Evolutionary conservation across 2,329 filamentous ascomycete species (phyloP).

Genomic region (Leptographium lundbergii): DNA sequence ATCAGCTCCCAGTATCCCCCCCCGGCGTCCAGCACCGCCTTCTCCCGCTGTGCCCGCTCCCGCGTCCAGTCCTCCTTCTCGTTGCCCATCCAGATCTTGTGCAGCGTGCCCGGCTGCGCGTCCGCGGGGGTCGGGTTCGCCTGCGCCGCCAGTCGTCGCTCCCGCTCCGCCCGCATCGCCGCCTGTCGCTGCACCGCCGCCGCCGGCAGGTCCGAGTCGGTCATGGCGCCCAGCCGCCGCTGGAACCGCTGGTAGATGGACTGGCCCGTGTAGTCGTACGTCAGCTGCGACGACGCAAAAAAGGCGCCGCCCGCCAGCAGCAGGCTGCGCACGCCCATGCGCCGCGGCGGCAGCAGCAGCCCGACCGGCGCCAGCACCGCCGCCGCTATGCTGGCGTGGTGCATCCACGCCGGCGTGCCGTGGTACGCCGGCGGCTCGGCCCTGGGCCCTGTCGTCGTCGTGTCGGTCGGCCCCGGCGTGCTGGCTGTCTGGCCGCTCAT

Average conservation of each 20-base stretch:
- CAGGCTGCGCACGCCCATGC: constrained; percentile 33
- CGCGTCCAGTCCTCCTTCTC: constrained; percentile 37
- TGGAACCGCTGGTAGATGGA: constrained; percentile 36
- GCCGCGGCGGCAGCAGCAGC: constrained; percentile 38
- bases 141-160: constrained; percentile 16
- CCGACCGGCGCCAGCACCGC: constrained; percentile 34
- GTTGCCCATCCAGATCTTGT: constrained; percentile 45
- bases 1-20: constrained; percentile 45
- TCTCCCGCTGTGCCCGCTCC: constrained; percentile 24
- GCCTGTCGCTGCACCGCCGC: constrained; percentile 33
- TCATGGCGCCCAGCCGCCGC: constrained; percentile 22
- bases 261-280: constrained; percentile 42
- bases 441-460: neutral
- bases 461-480: neutral
- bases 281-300: constrained; percentile 41
- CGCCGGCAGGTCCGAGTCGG: constrained; percentile 34
- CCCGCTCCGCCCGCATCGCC: constrained; percentile 33
- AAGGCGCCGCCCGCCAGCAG: constrained; percentile 37
- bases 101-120: constrained; percentile 15
- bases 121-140: no score
- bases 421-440: constrained; percentile 5
- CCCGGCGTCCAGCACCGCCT: constrained; percentile 40
- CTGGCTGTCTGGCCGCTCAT: neutral
- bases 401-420: constrained; percentile 23
- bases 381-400: constrained; percentile 34